Evolutionary conservation across 169 alveolate genomes (phyloP), one percentile per base, ranked within the genome.

Genomic region (Babesia microti): DNA sequence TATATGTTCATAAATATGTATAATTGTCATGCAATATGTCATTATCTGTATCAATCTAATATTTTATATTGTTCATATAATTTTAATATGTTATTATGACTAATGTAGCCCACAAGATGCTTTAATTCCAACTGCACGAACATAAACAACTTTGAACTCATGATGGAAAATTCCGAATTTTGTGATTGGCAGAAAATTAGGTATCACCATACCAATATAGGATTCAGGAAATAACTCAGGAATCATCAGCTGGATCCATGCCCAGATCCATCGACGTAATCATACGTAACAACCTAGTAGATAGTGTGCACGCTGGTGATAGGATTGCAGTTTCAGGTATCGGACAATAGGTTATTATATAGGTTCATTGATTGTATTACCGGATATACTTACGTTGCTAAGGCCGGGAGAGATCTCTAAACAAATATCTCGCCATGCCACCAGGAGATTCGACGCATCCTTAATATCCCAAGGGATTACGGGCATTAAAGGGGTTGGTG

Each of bases 231-330:
- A 83, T 84, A 37, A 89, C 95, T 15, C 85, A 76, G 36, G 97
- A 91, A 41, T 87, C 92, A 22, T 96, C 96, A 3, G 87, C 96
- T 2, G 97, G 98, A 3, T 78, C 97, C 7, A 91, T 94, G 96
- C 99, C 99, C 9, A 68, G 97, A 50, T 87, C 94, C 21, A 87
- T 94, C 46, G 97, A 94, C 59, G 91, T 92, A 2, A 89, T 94
- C 17, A 68, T 88, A 46, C 79, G 97, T 36, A 84, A 90, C 46
- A 93, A 89, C 42, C 67, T 88, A 36, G 97, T 90, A 15, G 99
- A 92, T 67, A 58, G 72, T 11, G 93, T 92, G 9, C 91, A 94
- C 59, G 98, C 99, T 6, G 99, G 99, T 21, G 99, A 94, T 68
- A 81, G 87, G 34, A 84, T 89, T 15, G 78, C 75, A 30, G 85